Evolutionary conservation across 179 eudicot genomes (phyloP).

Genomic region (Drosera spatulata): DNA sequence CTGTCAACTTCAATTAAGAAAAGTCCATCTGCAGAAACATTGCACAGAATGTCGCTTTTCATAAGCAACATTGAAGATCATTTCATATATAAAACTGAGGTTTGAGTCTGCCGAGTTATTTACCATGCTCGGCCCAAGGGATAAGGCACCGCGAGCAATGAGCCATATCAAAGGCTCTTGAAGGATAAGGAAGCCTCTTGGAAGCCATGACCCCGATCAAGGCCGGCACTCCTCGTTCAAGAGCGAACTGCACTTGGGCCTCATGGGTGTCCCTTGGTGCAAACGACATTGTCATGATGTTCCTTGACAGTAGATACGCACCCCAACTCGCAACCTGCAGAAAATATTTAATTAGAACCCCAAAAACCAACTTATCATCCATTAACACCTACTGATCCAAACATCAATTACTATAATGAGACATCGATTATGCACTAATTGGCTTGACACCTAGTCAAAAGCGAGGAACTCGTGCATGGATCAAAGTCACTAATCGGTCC

Average conservation of each 20-base stretch:
- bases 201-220: constrained; percentile 69
- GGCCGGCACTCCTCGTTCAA: constrained; percentile 90
- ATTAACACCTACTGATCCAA: no score
- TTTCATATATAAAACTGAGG: background rate
- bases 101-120: background rate
- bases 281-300: constrained; percentile 35
- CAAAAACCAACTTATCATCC: no score
- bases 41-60: background rate
- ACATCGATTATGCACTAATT: no score
- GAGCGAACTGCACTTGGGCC: constrained; percentile 89
- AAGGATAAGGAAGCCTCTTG: constrained; percentile 76
- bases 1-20: constrained; percentile 77
- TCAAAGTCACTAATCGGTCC: no score
- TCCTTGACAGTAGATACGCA: constrained; percentile 58
- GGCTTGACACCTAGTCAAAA: no score
- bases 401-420: no score
- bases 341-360: background rate
- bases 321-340: constrained; percentile 89
- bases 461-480: no score
- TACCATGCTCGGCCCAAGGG: constrained; percentile 82
- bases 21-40: constrained; percentile 37
- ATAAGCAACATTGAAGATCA: background rate
- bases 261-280: constrained; percentile 46
- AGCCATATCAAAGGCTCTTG: constrained; percentile 15
- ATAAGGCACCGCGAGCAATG: constrained; percentile 91